Percentiles rank a stretch among this genome's conserved stretches.
Evolutionary conservation across 352 stramenopile species (phyloP).

Genomic region (Globisporangium okanoganense): DNA sequence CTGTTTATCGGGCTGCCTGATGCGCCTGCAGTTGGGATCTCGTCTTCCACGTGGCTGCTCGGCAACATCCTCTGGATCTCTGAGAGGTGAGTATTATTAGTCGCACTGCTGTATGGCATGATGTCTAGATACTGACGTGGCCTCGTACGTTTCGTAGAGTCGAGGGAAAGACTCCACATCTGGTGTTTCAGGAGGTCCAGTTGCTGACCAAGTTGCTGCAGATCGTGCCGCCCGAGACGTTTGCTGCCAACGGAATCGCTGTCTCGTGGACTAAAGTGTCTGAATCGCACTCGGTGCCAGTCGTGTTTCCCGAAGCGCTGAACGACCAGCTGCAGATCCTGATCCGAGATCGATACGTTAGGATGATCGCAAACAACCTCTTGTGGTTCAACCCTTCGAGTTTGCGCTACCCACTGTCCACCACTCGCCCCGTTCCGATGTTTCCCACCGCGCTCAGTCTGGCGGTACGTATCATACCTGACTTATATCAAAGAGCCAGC

Average conservation of each 20-base stretch:
- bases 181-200: conserved; percentile 33
- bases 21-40: conserved; percentile 41
- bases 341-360: conserved; percentile 45
- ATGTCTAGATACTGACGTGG: not conserved
- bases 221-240: conserved; percentile 46
- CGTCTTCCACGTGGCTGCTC: conserved; percentile 55
- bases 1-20: conserved; percentile 29
- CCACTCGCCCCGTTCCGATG: conserved; percentile 40
- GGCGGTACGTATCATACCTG: conserved; percentile 22
- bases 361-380: conserved; percentile 38
- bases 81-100: conserved; percentile 21
- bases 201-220: conserved; percentile 45
- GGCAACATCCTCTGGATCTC: conserved; percentile 63
- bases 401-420: conserved; percentile 36
- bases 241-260: conserved; percentile 39
- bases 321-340: conserved; percentile 50
- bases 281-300: conserved; percentile 55
- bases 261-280: conserved; percentile 71
- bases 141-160: conserved; percentile 17
- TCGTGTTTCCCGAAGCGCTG: conserved; percentile 53
- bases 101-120: not conserved
- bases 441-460: conserved; percentile 42
- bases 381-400: conserved; percentile 33
- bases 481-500: too few relatives aligned
- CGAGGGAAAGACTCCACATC: conserved; percentile 19